A percentile compares a stretch with the other conserved stretches of the same genome.
Conservation (phyloP, 2,329 filamentous ascomycete genomes). For the Phyllosticta paracitricarpa region DNA sequence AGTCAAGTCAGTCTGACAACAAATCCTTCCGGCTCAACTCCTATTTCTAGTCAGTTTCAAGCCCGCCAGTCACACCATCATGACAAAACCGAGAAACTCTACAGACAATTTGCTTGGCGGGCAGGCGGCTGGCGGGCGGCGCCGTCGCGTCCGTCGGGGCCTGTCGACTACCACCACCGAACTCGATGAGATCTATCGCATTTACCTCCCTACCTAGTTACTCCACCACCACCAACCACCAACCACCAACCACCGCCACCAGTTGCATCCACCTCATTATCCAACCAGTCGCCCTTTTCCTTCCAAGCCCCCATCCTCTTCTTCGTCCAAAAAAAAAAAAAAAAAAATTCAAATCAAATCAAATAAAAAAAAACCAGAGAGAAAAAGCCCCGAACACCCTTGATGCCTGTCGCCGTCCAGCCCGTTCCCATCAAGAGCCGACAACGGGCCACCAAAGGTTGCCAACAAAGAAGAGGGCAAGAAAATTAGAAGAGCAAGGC, state of each 20-base stretch:
- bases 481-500: neutral
- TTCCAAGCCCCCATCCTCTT: neutral
- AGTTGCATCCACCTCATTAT: neutral
- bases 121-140: neutral
- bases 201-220: neutral
- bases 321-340: neutral
- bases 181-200: neutral
- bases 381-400: neutral
- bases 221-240: neutral
- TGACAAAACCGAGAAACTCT: no score
- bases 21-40: neutral
- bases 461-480: neutral
- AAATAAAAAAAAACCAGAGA: neutral
- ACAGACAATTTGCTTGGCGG: no score
- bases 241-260: neutral
- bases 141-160: no score
- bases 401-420: neutral
- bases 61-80: no score
- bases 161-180: no score
- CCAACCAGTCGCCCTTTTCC: neutral
- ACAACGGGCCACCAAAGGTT: no score
- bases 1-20: neutral
- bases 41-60: neutral
- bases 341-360: neutral
- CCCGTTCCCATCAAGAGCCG: neutral